phyloP scores from a whole-genome alignment of 2,329 filamentous ascomycete genomes.

The Proliferodiscus dingleyae region DNA sequence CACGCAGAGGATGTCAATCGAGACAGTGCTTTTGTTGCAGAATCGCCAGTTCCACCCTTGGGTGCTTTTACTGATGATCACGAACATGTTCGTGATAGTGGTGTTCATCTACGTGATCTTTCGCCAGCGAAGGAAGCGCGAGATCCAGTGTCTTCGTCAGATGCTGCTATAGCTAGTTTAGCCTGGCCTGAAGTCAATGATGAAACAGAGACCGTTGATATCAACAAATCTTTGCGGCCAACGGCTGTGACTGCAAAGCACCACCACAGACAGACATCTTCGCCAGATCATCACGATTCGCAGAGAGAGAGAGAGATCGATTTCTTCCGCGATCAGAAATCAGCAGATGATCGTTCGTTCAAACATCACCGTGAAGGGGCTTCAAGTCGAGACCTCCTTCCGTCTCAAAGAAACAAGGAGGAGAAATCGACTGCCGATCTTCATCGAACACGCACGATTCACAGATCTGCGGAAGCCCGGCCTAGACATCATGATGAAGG shows the following conservation, averaged over 20 bases:
- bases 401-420: conserved; percentile 15
- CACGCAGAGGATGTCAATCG: conserved; percentile 33
- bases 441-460: conserved; percentile 20
- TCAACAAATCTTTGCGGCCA: conserved; percentile 32
- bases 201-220: conserved; percentile 38
- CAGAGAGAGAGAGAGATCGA: conserved; percentile 14
- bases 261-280: conserved; percentile 11
- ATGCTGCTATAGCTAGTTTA: conserved; percentile 34
- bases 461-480: conserved; percentile 11
- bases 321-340: conserved; percentile 14
- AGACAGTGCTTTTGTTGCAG: conserved; percentile 46
- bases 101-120: conserved; percentile 49
- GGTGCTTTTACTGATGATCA: conserved; percentile 21
- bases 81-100: conserved; percentile 43
- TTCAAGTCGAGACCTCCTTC: conserved; percentile 14
- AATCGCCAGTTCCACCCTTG: conserved; percentile 40
- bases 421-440: conserved; percentile 16
- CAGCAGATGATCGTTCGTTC: conserved; percentile 3
- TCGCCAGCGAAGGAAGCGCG: conserved; percentile 28
- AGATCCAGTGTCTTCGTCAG: conserved; percentile 26
- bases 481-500: conserved; percentile 6
- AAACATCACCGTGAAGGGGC: conserved; percentile 11
- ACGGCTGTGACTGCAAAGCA: conserved; percentile 14
- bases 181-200: conserved; percentile 41
- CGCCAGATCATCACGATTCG: conserved; percentile 11